Conservation (phyloP, 306 rosid genomes). For the Trichosanthes truncata region DNA sequence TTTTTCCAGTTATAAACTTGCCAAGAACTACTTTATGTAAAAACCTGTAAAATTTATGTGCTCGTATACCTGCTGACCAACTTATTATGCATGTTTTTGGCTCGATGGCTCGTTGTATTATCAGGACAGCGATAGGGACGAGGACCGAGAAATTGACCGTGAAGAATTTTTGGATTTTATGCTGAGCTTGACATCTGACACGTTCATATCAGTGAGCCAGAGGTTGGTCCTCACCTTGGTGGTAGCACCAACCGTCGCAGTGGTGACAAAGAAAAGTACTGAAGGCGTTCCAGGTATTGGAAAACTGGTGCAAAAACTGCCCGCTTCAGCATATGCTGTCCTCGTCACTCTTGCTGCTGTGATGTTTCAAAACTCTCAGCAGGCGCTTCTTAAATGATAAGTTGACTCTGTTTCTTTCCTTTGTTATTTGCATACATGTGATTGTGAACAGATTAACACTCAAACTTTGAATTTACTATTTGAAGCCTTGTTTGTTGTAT, state of each 20-base stretch:
- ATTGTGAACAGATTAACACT: background rate
- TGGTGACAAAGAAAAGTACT: slow-evolving; percentile 75
- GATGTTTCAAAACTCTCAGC: slow-evolving; percentile 31
- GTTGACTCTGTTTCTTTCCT: background rate
- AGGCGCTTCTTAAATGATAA: background rate
- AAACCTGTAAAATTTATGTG: background rate
- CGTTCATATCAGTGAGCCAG: slow-evolving; percentile 44
- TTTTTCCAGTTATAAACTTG: background rate
- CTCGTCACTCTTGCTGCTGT: slow-evolving; percentile 47
- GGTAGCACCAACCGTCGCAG: slow-evolving; percentile 72
- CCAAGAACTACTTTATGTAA: background rate
- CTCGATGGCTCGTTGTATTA: background rate
- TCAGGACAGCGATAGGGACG: slow-evolving; percentile 49
- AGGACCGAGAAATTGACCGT: slow-evolving; percentile 42
- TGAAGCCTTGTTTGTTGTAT: background rate
- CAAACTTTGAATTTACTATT: background rate
- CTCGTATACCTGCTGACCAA: background rate
- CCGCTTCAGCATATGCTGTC: slow-evolving; percentile 63
- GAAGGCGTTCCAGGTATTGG: slow-evolving; percentile 87
- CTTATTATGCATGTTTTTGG: background rate
- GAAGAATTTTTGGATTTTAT: slow-evolving; percentile 57
- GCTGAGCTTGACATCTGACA: slow-evolving; percentile 38
- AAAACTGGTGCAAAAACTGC: slow-evolving; percentile 56
- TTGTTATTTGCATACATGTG: background rate
- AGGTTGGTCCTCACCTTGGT: slow-evolving; percentile 59